Base-by-base conservation (phyloP, 2,329 filamentous ascomycete genomes). In the Eurotiales sp. region DNA sequence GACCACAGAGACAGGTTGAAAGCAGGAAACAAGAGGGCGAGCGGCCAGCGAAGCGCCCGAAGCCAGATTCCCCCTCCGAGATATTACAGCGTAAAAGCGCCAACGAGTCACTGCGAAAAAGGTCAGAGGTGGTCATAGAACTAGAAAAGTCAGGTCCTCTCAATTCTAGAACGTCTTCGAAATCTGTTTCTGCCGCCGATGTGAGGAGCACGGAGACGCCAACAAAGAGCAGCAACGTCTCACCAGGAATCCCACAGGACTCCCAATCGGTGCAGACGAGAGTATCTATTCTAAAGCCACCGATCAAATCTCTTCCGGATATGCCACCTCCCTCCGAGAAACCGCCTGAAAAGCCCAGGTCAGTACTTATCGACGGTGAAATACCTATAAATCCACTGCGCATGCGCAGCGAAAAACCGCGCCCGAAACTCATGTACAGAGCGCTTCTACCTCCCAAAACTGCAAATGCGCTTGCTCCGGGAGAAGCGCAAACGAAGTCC, bases 391-490 rank as follows among this genome's bases (percentile, higher is more conserved):
- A 62, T 12, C 59, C 60, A 2, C 60, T 72, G 50, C 64, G 65
- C 12, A 59, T 73, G 19, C 57, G 61, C 1, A 58, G 55, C 14
- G 59, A 61, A 29, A 71, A 69, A 45, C 70, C 71, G 7, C 68
- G 72, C 12, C 68, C 60, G n/a, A 75, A 74, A 51, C 51, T 76
- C 25, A 70, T 75, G 65, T 75, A 73, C 54, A 63, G 61, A 47
- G 69, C 67, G 19, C 55, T 72, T 27, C 54, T 72, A 19, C 66
- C 67, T 8, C 21, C 40, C 15, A 51, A 40, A 37, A 39, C 48
- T 39, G 23, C 47, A 23, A 52, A 27, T 52, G 40, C 29, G 19
- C 37, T 27, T 42, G 46, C 14, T 3, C 10, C 42, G 14, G 43
- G 48, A 15, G 49, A 56, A 42, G 45, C n/a, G 39, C 58, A 42